Conservation (phyloP, 345 rosid genomes). For the Ceriops zippeliana region DNA sequence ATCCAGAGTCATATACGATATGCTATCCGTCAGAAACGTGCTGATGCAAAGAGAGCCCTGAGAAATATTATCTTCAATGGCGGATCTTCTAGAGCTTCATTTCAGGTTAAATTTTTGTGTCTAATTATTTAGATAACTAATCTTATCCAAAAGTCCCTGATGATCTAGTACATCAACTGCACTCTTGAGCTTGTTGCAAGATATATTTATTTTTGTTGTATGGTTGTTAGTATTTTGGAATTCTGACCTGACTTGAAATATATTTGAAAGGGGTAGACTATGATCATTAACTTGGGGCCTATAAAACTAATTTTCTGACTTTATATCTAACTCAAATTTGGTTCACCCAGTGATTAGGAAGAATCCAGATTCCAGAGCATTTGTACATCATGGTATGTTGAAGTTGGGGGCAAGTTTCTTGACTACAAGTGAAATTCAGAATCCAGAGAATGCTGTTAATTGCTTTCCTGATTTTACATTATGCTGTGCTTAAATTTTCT, state of each 20-base stretch:
- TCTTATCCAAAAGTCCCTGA: too few species aligned
- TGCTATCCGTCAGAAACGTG: constrained; percentile 48
- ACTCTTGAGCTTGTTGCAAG: too few species aligned
- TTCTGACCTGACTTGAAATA: too few species aligned
- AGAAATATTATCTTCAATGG: constrained; percentile 39
- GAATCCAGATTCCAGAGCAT: background rate
- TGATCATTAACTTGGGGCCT: too few species aligned
- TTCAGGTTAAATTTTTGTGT: constrained; percentile 38
- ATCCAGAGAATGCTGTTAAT: background rate
- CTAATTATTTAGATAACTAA: background rate
- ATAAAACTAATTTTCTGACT: background rate
- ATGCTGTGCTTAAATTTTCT: background rate
- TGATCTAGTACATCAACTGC: too few species aligned
- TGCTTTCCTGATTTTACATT: background rate
- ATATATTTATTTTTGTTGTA: too few species aligned
- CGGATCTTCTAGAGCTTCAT: constrained; percentile 31
- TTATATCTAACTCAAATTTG: background rate
- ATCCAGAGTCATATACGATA: constrained; percentile 43
- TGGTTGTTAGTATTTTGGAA: too few species aligned
- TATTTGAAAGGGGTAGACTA: too few species aligned
- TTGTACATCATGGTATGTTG: background rate
- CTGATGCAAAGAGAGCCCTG: constrained; percentile 56
- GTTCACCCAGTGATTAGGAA: background rate
- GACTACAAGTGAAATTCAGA: background rate
- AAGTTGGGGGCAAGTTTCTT: background rate